Percentiles rank a stretch among this genome's conserved stretches.
Conservation (phyloP, 1,284 basidiomycete genomes). For the Cryptococcus sp. region DNA sequence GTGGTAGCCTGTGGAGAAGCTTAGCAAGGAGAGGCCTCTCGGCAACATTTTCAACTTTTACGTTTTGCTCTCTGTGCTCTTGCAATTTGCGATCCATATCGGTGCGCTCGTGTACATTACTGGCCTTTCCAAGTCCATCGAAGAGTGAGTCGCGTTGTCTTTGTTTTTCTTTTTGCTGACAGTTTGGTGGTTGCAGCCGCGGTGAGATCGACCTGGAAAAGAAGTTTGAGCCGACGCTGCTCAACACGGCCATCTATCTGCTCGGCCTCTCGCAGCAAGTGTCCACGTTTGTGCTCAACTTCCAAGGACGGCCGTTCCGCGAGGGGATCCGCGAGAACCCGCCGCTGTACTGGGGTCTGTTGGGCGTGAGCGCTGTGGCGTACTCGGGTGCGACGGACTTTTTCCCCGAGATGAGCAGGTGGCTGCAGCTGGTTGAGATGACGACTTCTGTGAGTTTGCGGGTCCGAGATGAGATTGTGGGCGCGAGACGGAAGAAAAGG, state of each 20-base stretch:
- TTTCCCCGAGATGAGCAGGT: constrained; percentile 89
- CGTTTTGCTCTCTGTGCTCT: constrained; percentile 79
- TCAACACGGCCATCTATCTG: constrained; percentile 93
- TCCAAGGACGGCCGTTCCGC: constrained; percentile 93
- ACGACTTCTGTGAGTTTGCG: constrained; percentile 59
- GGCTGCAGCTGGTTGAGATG: constrained; percentile 98
- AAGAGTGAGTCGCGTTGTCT: too few species aligned
- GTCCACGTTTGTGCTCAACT: constrained; percentile 94
- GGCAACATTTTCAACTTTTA: constrained; percentile 96
- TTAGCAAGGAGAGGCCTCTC: constrained; percentile 83
- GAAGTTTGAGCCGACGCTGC: constrained; percentile 85
- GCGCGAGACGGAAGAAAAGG: neutral
- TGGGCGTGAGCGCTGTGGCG: constrained; percentile 81
- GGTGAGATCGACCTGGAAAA: constrained; percentile 85
- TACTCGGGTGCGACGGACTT: constrained; percentile 92
- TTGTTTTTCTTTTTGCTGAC: too few species aligned
- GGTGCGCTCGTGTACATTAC: constrained; percentile 86
- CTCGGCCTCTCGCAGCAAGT: constrained; percentile 91
- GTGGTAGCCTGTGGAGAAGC: constrained; percentile 73
- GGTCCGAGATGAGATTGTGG: neutral
- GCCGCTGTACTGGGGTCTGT: constrained; percentile 83
- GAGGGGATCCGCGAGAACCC: constrained; percentile 92
- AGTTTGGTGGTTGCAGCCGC: constrained; percentile 54
- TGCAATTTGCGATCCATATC: constrained; percentile 91
- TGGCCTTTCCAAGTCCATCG: constrained; percentile 67